Base-by-base conservation (phyloP, 164 flowering plant genomes). In the Liriodendron chinense region DNA sequence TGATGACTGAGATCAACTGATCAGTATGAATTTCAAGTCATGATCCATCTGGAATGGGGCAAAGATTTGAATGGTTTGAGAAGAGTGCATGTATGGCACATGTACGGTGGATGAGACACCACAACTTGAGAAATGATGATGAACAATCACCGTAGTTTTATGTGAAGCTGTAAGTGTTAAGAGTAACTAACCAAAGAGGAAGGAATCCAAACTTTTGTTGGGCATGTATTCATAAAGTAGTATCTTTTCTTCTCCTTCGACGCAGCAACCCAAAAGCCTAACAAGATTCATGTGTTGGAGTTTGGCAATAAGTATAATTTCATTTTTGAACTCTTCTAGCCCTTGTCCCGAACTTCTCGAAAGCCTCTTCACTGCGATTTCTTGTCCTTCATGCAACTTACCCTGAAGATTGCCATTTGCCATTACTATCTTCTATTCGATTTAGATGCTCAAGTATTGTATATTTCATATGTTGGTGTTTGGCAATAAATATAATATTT, bases 251-350 rank as follows among this genome's bases (percentile, higher is more conserved):
- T 89, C 93, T 22, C 85, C 91, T 74, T 89, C 78, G 64, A 89
- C 72, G 82, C 93, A 89, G 73, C 86, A 89, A 3, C 97, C 97
- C 18, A 93, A 70, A 47, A 91, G 80, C 76, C 89, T 85, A 24
- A 90, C 97, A 12, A 93, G 88, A 84, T 93, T 93, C 77, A 87
- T 78, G 77, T 93, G 98, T 68, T 93, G 94, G 24, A 93, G 75
- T 56, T 83, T 84, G 1, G 82, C 83, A 10, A 85, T 49, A 18
- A 84, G 56, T 28, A 25, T 25, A 18, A 85, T 78, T 49, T 85
- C 88, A 59, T 74, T 87, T 48, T 80, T 82, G 63, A 85, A 81
- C 68, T 83, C 86, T 21, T 75, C 70, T 1, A 70, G 14, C 26
- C 43, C 43, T 34, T 34, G 43, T 4, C 43, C 43, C 1, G 87